A percentile compares a stretch with the other conserved stretches of the same genome.
phyloP scores from a whole-genome alignment of 208 protist species.

The Acanthamoeba royreba region DNA sequence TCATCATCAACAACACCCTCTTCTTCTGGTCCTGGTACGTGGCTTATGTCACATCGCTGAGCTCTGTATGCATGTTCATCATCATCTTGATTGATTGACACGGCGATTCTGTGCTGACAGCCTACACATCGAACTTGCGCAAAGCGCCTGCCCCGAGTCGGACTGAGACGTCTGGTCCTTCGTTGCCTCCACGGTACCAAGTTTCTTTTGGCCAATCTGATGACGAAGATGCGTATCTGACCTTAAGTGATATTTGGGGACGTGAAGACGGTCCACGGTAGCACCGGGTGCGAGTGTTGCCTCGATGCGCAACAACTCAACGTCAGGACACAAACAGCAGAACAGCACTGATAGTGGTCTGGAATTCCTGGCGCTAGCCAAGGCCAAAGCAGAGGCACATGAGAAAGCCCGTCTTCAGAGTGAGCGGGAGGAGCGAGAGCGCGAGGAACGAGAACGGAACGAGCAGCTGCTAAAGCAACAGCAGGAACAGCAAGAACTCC shows the following conservation, averaged over 20 bases:
- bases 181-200: background rate
- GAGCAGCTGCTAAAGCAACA: background rate
- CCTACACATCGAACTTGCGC: background rate
- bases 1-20: background rate
- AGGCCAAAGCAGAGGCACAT: background rate
- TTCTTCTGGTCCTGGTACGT: background rate
- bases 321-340: background rate
- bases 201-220: background rate
- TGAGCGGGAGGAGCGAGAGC: background rate
- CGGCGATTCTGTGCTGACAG: background rate
- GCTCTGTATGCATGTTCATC: too few relatives aligned
- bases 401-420: background rate
- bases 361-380: slow-evolving; percentile 14
- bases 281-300: background rate
- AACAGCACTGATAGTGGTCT: background rate
- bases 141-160: background rate
- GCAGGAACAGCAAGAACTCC: background rate
- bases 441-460: background rate
- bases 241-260: too few relatives aligned
- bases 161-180: background rate
- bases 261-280: background rate
- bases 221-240: background rate
- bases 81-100: too few relatives aligned
- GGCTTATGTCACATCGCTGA: too few relatives aligned
- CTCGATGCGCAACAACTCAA: background rate